Conservation (phyloP, 2,329 filamentous ascomycete species). For the Aureobasidium sp. region DNA sequence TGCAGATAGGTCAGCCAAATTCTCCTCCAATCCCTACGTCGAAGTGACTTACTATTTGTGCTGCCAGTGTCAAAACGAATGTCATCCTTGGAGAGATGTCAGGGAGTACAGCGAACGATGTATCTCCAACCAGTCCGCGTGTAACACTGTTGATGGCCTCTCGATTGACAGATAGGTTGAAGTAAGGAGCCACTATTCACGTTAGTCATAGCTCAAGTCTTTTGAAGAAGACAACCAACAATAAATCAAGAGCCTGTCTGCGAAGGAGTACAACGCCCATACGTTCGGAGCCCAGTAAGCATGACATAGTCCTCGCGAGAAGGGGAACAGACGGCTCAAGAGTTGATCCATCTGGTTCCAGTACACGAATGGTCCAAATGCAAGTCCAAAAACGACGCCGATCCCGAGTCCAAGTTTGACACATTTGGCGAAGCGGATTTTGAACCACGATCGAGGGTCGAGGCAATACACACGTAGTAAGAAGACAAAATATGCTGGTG, state of each 20-base stretch:
- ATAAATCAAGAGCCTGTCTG: conserved; percentile 72
- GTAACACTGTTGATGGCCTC: conserved; percentile 82
- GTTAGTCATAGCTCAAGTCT: not conserved
- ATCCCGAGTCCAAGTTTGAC: conserved; percentile 74
- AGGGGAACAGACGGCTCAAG: conserved; percentile 78
- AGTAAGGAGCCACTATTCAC: conserved; percentile 62
- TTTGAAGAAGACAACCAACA: conserved; percentile 42
- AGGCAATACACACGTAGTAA: conserved; percentile 85
- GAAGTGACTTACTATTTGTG: conserved; percentile 53
- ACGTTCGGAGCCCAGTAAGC: conserved; percentile 98
- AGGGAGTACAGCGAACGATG: conserved; percentile 85
- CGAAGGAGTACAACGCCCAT: conserved; percentile 94
- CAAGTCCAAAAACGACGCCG: conserved; percentile 59
- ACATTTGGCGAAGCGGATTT: conserved; percentile 65
- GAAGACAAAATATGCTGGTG: conserved; percentile 91
- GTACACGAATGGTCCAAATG: conserved; percentile 80
- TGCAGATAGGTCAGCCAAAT: conserved; percentile 22
- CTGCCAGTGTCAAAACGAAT: conserved; percentile 72
- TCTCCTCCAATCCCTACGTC: not conserved
- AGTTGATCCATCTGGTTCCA: conserved; percentile 80
- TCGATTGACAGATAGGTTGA: conserved; percentile 64
- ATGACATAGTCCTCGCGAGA: conserved; percentile 87
- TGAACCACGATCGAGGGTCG: conserved; percentile 63
- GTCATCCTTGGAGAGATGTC: conserved; percentile 73
- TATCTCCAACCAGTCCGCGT: conserved; percentile 85